Evolutionary conservation across 1,284 basidiomycete species (phyloP).

Genomic region (Mycosarcoma mackinlayi): DNA sequence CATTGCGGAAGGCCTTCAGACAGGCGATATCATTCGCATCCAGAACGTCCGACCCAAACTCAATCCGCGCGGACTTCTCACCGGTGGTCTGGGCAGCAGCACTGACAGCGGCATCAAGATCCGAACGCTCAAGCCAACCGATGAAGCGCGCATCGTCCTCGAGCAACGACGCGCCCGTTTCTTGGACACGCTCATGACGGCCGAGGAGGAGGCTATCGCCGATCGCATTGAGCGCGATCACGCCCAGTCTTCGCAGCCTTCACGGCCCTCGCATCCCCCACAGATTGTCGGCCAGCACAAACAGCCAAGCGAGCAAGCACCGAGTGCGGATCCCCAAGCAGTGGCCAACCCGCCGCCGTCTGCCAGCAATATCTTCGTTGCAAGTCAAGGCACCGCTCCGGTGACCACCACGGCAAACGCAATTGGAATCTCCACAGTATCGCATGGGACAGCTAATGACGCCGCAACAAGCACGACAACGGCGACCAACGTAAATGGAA

Average conservation of each 20-base stretch:
- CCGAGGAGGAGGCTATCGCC: constrained; percentile 31
- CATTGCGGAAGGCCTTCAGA: constrained; percentile 44
- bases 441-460: not conserved
- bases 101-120: constrained; percentile 51
- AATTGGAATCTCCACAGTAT: not conserved
- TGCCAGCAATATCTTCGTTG: not conserved
- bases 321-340: not conserved
- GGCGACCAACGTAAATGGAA: not conserved
- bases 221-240: constrained; percentile 25
- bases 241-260: constrained; percentile 6
- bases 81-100: constrained; percentile 50
- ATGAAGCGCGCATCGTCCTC: constrained; percentile 32
- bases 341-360: not conserved
- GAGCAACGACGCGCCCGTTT: constrained; percentile 27
- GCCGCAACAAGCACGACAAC: not conserved
- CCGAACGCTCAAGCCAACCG: constrained; percentile 32
- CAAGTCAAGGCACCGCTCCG: not conserved
- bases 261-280: constrained; percentile 3
- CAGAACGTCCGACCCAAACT: constrained; percentile 52
- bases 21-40: constrained; percentile 56
- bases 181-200: constrained; percentile 21
- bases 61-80: constrained; percentile 47
- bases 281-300: not conserved
- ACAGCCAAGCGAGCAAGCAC: constrained; percentile 6
- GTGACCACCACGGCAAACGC: not conserved